These are phyloP conservation scores for Polyplosphaeria fusca DNA, from an alignment of 495 filamentous ascomycete genomes.

Conservation along the genomic window DNA sequence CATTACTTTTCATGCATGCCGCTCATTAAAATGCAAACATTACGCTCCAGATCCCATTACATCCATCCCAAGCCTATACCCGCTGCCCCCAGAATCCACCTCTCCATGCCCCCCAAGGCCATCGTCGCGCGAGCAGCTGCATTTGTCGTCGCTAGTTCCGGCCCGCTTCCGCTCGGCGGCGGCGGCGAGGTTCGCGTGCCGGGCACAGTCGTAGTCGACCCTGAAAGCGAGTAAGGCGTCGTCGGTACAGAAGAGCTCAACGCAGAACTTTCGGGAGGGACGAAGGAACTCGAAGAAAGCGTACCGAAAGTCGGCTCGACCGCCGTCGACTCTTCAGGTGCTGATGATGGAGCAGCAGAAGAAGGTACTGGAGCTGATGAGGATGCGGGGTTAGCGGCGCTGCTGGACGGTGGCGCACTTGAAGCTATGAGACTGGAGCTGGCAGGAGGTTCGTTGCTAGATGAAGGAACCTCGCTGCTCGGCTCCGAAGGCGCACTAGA, in stretches of 20 bases:
- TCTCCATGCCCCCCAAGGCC: slow-evolving; percentile 13
- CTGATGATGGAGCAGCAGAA: slow-evolving; percentile 4
- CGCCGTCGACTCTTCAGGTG: neutral
- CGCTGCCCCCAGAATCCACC: slow-evolving; percentile 26
- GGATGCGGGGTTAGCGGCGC: slow-evolving; percentile 17
- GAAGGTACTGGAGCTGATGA: slow-evolving; percentile 4
- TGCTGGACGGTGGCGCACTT: slow-evolving; percentile 4
- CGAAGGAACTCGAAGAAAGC: neutral
- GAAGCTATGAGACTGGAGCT: neutral
- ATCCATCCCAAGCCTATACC: slow-evolving; percentile 32
- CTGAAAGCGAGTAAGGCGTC: neutral
- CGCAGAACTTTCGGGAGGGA: neutral
- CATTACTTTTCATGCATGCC: neutral
- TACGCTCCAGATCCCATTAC: slow-evolving; percentile 7
- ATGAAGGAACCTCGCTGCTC: slow-evolving; percentile 3
- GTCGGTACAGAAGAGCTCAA: slow-evolving; percentile 3
- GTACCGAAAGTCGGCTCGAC: neutral
- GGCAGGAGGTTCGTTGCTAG: slow-evolving; percentile 9
- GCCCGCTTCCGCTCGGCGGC: neutral
- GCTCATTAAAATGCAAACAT: neutral
- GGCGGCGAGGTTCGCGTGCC: neutral
- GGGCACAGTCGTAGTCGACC: neutral
- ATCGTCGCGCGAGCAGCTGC: neutral
- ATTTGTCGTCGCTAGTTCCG: slow-evolving; percentile 4
- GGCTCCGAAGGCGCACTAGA: neutral